These are phyloP conservation scores for Omphalea diandra DNA, from an alignment of 441 rosid genomes.

Conservation along the genomic window DNA sequence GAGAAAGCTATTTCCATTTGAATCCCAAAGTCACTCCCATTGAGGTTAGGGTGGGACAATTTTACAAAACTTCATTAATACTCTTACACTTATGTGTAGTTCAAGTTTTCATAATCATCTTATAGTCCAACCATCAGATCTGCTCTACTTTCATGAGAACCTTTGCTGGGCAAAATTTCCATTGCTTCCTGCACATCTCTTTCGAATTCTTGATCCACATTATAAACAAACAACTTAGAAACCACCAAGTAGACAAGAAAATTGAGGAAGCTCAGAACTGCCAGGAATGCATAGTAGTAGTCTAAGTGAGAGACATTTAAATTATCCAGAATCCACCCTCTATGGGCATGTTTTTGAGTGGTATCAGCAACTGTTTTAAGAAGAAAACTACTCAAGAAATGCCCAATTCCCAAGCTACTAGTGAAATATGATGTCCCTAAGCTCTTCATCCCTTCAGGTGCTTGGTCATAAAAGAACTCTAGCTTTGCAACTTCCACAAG, in stretches of 20 bases:
- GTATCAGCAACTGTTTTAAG: constrained; percentile 49
- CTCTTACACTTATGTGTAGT: too few relatives aligned
- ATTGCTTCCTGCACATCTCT: constrained; percentile 23
- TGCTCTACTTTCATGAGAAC: too few relatives aligned
- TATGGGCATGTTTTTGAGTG: constrained; percentile 44
- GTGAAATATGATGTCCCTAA: constrained; percentile 60
- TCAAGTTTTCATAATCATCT: too few relatives aligned
- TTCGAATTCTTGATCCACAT: constrained; percentile 44
- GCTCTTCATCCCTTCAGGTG: constrained; percentile 88
- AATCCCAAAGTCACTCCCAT: too few relatives aligned
- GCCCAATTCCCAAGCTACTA: constrained; percentile 52
- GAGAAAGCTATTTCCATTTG: too few relatives aligned
- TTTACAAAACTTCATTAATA: too few relatives aligned
- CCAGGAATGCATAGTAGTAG: constrained; percentile 67
- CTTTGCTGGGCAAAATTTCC: constrained; percentile 13
- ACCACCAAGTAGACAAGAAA: constrained; percentile 55
- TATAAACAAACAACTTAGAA: constrained; percentile 61
- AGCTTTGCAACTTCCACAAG: constrained; percentile 66
- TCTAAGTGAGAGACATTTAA: constrained; percentile 74
- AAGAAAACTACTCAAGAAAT: constrained; percentile 64
- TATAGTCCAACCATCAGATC: too few relatives aligned
- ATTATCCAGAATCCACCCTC: constrained; percentile 71
- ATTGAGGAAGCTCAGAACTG: constrained; percentile 49
- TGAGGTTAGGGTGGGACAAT: too few relatives aligned
- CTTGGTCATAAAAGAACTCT: constrained; percentile 86